Evolutionary conservation across 768 basidiomycete genomes (phyloP).

Genomic region (Suillus plorans): DNA sequence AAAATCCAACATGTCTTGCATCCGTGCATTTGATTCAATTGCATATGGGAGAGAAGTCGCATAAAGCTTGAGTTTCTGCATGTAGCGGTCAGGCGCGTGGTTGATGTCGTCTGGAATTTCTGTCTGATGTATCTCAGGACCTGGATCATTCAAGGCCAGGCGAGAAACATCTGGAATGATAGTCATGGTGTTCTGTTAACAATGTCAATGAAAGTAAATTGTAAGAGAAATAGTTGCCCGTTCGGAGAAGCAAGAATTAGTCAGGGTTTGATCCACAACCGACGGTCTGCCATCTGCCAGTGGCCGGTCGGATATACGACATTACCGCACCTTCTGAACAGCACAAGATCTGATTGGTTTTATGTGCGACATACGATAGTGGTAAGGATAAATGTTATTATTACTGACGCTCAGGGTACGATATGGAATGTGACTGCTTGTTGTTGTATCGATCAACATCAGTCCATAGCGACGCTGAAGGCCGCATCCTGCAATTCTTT

Average conservation of each 20-base stretch:
- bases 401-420: not conserved
- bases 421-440: not conserved
- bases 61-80: constrained; percentile 62
- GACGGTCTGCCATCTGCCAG: too few relatives aligned
- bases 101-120: constrained; percentile 32
- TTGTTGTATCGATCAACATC: not conserved
- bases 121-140: constrained; percentile 15
- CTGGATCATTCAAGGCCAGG: constrained; percentile 42
- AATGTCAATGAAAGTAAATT: not conserved
- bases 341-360: not conserved
- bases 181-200: constrained; percentile 20
- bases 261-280: constrained; percentile 4
- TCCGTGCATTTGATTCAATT: constrained; percentile 71
- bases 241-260: constrained; percentile 3
- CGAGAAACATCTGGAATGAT: constrained; percentile 48
- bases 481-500: constrained; percentile 74
- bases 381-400: not conserved
- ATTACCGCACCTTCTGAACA: not conserved
- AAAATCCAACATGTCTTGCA: constrained; percentile 75
- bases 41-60: constrained; percentile 71
- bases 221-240: constrained; percentile 1
- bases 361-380: not conserved
- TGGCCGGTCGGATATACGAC: not conserved
- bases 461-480: constrained; percentile 31
- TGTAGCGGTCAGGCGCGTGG: constrained; percentile 41